Conservation (phyloP, 108 stramenopile species). For the Skeletonema marinoi region DNA sequence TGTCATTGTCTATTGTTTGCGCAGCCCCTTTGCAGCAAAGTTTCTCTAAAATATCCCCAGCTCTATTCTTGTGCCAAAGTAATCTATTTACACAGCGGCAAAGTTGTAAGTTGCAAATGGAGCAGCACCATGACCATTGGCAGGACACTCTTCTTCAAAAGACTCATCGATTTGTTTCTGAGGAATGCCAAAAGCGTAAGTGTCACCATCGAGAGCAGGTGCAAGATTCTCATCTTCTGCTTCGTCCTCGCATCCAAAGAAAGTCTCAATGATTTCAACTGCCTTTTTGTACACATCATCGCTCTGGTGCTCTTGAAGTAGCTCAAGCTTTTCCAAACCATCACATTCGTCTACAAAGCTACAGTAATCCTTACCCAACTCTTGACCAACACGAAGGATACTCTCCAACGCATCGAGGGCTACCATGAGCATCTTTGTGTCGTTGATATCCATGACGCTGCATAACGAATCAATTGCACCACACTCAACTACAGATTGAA, state of each 20-base stretch:
- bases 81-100: not conserved
- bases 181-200: slow-evolving; percentile 59
- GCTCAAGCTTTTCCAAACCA: slow-evolving; percentile 81
- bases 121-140: slow-evolving; percentile 7
- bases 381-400: slow-evolving; percentile 57
- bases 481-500: slow-evolving; percentile 64
- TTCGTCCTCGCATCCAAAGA: slow-evolving; percentile 75
- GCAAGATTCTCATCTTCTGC: slow-evolving; percentile 76
- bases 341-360: slow-evolving; percentile 68
- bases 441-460: slow-evolving; percentile 58
- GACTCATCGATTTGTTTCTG: slow-evolving; percentile 15
- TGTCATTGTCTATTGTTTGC: not conserved
- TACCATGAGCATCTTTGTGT: slow-evolving; percentile 62
- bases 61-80: not conserved
- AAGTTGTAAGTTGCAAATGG: slow-evolving; percentile 32
- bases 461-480: slow-evolving; percentile 76
- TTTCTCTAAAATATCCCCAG: not conserved
- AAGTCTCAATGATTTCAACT: slow-evolving; percentile 78
- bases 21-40: not conserved
- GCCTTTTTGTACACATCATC: slow-evolving; percentile 79
- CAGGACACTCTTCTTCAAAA: slow-evolving; percentile 19
- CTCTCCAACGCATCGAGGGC: slow-evolving; percentile 78
- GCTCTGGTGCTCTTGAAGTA: slow-evolving; percentile 82
- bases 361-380: slow-evolving; percentile 33
- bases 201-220: slow-evolving; percentile 48